A percentile compares a stretch with the other conserved stretches of the same genome.
Evolutionary conservation across 371 early-diverging fungal species (phyloP).

Genomic region (Blakeslea trispora): DNA sequence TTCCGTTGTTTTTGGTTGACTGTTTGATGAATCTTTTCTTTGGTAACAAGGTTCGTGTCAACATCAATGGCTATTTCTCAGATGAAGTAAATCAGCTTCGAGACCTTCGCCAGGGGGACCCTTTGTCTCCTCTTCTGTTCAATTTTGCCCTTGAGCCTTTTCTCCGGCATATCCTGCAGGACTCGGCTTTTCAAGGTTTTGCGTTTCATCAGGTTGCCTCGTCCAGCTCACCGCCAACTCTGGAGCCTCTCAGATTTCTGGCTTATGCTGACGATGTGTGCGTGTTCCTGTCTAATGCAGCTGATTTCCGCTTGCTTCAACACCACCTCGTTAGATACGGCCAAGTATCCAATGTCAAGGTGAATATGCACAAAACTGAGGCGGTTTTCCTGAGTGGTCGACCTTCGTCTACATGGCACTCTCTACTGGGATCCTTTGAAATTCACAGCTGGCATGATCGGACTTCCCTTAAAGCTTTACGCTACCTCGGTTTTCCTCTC

Average conservation of each 20-base stretch:
- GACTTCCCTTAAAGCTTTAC: neutral
- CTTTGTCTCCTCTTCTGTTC: conserved; percentile 1
- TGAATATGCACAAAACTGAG: neutral
- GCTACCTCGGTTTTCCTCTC: conserved; percentile 9
- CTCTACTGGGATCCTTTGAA: neutral
- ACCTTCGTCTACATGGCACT: neutral
- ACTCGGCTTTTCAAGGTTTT: too few relatives aligned
- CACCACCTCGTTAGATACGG: neutral
- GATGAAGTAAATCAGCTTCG: neutral
- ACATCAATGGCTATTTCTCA: conserved; percentile 7
- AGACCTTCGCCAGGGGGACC: conserved; percentile 5
- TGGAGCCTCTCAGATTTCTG: neutral
- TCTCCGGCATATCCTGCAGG: neutral
- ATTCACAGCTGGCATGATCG: conserved; percentile 10
- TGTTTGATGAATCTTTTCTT: conserved; percentile 16
- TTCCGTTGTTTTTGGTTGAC: conserved; percentile 7
- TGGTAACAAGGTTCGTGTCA: conserved; percentile 3
- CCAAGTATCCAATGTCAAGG: neutral
- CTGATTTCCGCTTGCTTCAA: neutral
- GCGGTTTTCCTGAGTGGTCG: neutral
- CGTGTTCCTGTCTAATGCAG: neutral
- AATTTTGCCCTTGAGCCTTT: conserved; percentile 2
- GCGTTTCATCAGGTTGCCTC: too few relatives aligned
- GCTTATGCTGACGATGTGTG: conserved; percentile 12
- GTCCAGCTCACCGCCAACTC: too few relatives aligned